These are phyloP conservation scores for Diospyros kaki DNA, from an alignment of 148 eudicot species.

Conservation along the genomic window DNA sequence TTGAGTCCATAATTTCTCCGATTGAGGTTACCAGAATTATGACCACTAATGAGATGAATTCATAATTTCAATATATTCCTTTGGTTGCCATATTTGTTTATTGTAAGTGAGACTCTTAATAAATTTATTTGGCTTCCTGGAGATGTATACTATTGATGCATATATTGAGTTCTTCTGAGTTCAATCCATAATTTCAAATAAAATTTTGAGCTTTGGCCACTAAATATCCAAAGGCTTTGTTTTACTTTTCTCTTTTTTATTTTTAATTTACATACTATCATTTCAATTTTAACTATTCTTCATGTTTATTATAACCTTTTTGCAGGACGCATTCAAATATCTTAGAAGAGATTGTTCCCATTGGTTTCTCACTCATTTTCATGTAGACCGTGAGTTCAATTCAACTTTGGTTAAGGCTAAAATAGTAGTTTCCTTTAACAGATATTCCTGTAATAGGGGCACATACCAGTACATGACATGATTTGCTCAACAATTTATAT, in stretches of 20 bases:
- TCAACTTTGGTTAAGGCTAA: slow-evolving; percentile 1
- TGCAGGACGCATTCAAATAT: slow-evolving; percentile 90
- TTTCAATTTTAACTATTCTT: not conserved
- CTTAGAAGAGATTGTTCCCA: slow-evolving; percentile 81
- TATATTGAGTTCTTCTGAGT: not conserved
- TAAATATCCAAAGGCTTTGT: not conserved
- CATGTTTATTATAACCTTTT: not conserved
- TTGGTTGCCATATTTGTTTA: not conserved
- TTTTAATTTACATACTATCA: not conserved
- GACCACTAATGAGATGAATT: not conserved
- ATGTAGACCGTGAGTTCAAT: slow-evolving; percentile 75
- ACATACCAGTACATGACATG: not conserved
- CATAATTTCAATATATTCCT: not conserved
- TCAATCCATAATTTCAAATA: not conserved
- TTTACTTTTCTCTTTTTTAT: not conserved
- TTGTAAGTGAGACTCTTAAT: not conserved
- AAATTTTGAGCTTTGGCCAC: not conserved
- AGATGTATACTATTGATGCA: not conserved
- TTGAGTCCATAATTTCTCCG: not conserved
- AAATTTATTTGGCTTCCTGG: not conserved
- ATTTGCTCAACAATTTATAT: not conserved
- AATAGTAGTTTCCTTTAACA: not conserved
- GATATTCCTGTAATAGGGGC: not conserved
- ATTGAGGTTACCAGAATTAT: not conserved
- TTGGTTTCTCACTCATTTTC: slow-evolving; percentile 96